These are phyloP conservation scores for Suhomyces guaymorum DNA, from an alignment of 1,139 yeast species.

Conservation along the genomic window DNA sequence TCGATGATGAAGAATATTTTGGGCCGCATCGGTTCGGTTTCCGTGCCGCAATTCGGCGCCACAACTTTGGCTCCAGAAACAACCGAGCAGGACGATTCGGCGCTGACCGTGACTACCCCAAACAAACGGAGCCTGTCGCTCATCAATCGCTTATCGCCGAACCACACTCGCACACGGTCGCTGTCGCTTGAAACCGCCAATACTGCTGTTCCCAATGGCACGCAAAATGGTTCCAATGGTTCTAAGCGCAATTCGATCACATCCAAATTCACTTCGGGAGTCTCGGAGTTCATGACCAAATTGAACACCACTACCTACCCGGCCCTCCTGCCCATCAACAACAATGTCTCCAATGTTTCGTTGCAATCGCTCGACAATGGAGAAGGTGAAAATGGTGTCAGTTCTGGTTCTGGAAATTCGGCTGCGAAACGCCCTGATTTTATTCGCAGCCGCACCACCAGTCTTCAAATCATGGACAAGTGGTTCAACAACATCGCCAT, in stretches of 20 bases:
- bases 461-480: conserved; percentile 47
- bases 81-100: too few species aligned
- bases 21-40: conserved; percentile 37
- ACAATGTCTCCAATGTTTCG: conserved; percentile 31
- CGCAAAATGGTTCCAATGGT: conserved; percentile 5
- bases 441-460: conserved; percentile 36
- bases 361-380: conserved; percentile 36
- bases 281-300: conserved; percentile 46
- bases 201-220: not conserved
- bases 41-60: conserved; percentile 20
- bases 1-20: conserved; percentile 39
- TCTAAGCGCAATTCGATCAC: conserved; percentile 39
- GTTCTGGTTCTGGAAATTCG: too few species aligned
- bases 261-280: conserved; percentile 42
- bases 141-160: conserved; percentile 35
- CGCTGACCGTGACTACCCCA: not conserved
- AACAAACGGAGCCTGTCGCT: conserved; percentile 28
- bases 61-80: conserved; percentile 16
- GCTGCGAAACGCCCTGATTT: conserved; percentile 27
- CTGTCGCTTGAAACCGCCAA: conserved; percentile 33
- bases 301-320: conserved; percentile 26
- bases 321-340: conserved; percentile 13
- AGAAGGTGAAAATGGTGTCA: conserved; percentile 15
- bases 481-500: conserved; percentile 40
- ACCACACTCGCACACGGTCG: conserved; percentile 39